These are phyloP conservation scores for Medicago ruthenica DNA, from an alignment of 306 rosid genomes.

Conservation along the genomic window DNA sequence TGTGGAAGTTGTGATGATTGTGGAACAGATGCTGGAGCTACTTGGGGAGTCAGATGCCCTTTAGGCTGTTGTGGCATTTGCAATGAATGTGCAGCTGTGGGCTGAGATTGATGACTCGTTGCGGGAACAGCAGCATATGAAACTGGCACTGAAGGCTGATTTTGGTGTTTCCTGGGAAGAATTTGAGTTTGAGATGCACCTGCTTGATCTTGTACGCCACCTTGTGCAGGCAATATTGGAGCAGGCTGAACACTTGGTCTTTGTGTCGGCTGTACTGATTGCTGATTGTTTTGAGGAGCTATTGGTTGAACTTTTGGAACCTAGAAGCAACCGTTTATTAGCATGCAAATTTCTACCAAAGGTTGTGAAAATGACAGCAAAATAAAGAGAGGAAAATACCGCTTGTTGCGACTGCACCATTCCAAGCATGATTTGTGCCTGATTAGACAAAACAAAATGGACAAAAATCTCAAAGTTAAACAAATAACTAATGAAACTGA, in stretches of 20 bases:
- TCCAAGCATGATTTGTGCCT: conserved; percentile 99
- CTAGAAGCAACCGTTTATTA: conserved; percentile 52
- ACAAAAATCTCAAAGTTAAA: conserved; percentile 35
- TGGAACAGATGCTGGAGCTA: conserved; percentile 56
- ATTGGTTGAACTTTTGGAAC: conserved; percentile 75
- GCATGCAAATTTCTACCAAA: not conserved
- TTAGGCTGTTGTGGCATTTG: conserved; percentile 73
- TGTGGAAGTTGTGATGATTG: conserved; percentile 77
- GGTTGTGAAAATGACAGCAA: conserved; percentile 21
- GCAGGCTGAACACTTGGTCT: conserved; percentile 63
- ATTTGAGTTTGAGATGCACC: conserved; percentile 65
- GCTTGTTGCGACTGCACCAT: conserved; percentile 91
- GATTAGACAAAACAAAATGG: conserved; percentile 40
- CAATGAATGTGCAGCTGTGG: conserved; percentile 62
- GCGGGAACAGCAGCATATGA: conserved; percentile 70
- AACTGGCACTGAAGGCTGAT: conserved; percentile 60
- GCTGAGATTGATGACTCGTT: conserved; percentile 68
- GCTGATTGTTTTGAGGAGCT: conserved; percentile 52
- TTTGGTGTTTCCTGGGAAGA: conserved; percentile 71
- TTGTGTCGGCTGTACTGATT: conserved; percentile 56
- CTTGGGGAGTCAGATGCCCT: conserved; percentile 70
- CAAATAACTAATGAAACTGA: conserved; percentile 3
- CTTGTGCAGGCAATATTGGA: conserved; percentile 57
- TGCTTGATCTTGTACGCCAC: conserved; percentile 69
- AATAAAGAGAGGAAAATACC: conserved; percentile 52